A percentile compares a stretch with the other conserved stretches of the same genome.
These are phyloP conservation scores for Mycena vulgaris DNA, from an alignment of 768 basidiomycete species.

Conservation along the genomic window DNA sequence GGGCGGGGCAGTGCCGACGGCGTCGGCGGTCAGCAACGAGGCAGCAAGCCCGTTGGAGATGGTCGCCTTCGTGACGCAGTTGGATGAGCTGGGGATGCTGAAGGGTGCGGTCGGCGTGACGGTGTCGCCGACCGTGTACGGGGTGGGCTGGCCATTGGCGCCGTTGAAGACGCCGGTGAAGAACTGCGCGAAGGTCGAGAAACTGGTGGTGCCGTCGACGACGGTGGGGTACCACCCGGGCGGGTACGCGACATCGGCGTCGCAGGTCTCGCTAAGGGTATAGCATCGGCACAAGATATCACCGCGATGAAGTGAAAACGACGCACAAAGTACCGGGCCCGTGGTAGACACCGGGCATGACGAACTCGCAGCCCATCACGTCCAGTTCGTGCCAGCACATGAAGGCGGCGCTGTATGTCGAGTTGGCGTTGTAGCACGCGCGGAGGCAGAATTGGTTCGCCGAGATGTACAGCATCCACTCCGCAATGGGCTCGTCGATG, in stretches of 20 bases:
- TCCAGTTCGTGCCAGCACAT: too few relatives aligned
- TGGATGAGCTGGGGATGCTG: constrained; percentile 57
- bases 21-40: constrained; percentile 30
- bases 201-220: constrained; percentile 53
- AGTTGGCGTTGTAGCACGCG: constrained; percentile 59
- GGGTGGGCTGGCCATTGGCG: constrained; percentile 41
- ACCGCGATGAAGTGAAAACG: not conserved
- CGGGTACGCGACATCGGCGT: too few relatives aligned
- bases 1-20: constrained; percentile 9
- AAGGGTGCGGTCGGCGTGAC: constrained; percentile 54
- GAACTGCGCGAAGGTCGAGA: constrained; percentile 61
- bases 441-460: constrained; percentile 59
- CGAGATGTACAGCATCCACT: constrained; percentile 57
- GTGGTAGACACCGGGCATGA: too few relatives aligned
- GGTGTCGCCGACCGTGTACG: constrained; percentile 59
- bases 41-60: constrained; percentile 57
- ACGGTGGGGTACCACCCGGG: too few relatives aligned
- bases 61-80: constrained; percentile 55
- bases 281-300: too few relatives aligned
- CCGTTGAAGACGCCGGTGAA: constrained; percentile 56
- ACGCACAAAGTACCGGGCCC: constrained; percentile 59
- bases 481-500: constrained; percentile 49
- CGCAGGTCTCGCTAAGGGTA: too few relatives aligned
- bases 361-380: too few relatives aligned
- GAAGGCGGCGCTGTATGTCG: too few relatives aligned